Percentiles rank a stretch among this genome's conserved stretches.
These are phyloP conservation scores for Przewalskia tangutica DNA, from an alignment of 257 asterid genomes.

Conservation along the genomic window DNA sequence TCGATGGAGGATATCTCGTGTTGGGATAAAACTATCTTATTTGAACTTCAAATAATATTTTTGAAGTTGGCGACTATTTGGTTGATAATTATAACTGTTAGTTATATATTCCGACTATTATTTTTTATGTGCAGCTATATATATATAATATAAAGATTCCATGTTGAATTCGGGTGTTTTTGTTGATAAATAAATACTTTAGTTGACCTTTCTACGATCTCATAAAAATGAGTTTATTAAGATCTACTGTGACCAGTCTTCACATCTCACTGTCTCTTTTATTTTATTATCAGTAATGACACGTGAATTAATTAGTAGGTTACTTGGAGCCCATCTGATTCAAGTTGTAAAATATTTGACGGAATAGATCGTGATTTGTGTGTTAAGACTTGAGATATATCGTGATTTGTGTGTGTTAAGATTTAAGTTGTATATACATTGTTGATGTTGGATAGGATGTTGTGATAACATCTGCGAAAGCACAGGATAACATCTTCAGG, in stretches of 20 bases:
- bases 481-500: too few species aligned
- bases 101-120: too few species aligned
- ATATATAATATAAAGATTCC: not conserved
- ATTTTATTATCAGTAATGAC: not conserved
- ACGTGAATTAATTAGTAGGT: not conserved
- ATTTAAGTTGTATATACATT: too few species aligned
- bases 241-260: not conserved
- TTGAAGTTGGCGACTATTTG: too few species aligned
- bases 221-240: not conserved
- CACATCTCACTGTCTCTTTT: not conserved
- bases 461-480: too few species aligned
- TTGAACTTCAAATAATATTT: too few species aligned
- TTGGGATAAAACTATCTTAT: too few species aligned
- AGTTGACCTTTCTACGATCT: not conserved
- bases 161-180: not conserved
- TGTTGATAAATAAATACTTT: not conserved
- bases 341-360: not conserved
- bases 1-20: too few species aligned
- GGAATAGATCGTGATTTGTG: not conserved
- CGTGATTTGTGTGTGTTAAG: not conserved
- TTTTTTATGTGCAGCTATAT: too few species aligned
- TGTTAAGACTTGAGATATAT: too few species aligned
- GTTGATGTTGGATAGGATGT: too few species aligned
- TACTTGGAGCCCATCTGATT: not conserved
- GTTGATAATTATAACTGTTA: too few species aligned